Evolutionary conservation across 225 moss, liverwort and hornwort species (phyloP), one percentile per base, ranked within the genome.

Genomic region (Anthoceros angustus): DNA sequence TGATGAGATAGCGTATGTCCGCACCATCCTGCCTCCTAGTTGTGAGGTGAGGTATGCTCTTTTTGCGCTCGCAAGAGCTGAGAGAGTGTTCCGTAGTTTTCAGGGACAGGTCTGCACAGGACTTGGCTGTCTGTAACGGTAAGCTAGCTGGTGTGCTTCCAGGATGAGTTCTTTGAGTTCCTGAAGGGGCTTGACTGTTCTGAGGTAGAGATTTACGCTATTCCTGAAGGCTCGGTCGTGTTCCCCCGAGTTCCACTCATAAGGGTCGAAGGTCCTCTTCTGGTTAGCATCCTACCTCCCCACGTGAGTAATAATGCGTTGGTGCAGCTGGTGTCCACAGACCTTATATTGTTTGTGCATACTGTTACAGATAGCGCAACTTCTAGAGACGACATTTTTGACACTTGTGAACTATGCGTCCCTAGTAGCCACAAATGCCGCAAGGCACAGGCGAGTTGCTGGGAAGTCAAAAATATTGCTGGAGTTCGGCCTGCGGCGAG

Each of bases 171-270:
- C 20, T 95, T 77, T 67, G 66, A 62, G 6, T 90, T 73, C 50
- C 48, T 95, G 42, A 84, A 71, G 69, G 69, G 63, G 32, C 65
- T 95, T 9, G 83, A 98, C 71, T 91, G 88, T 77, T 88, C 91
- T 18, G 74, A 84, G 64, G 80, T 95, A n/a, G 82, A 86, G 69
- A 83, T 95, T 40, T 77, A 86, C 77, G 88, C 88, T 12, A 84
- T 91, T 42, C 71, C 88, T 68, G 95, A 91, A 82, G 95, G 95
- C 50, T 95, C 95, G 16, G 90, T 95, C 69, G 91, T 83, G 68
- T 95, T 95, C 65, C 91, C 95, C 0, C 86, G 86, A 16, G 77
- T 88, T 43, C 95, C 95, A n/a, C 79, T 95, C 63, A 80, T 95
- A 6, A 88, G 91, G 40, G 80, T 95, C 49, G 83, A 85, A 78